Base-by-base conservation (phyloP, 2,329 filamentous ascomycete species). In the Fusarium luffae region DNA sequence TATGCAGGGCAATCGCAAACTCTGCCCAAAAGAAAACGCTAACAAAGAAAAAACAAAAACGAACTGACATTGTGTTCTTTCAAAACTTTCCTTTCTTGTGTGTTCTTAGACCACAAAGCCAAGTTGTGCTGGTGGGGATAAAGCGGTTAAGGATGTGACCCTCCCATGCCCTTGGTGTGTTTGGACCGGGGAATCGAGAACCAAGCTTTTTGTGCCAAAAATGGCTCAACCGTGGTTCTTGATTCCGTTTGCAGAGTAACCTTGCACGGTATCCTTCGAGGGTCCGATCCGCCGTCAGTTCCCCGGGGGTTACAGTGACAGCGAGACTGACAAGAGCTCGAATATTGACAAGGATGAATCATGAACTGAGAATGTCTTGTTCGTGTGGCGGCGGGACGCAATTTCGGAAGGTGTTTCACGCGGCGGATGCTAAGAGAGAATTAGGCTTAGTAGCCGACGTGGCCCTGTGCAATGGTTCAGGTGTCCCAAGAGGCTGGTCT, bases 321-420 rank as follows among this genome's bases (percentile, higher is more conserved):
- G 47, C 40, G 18, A 28, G 49, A 27, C 34, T 42, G 18, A 28
- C 32, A 41, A 51, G 14, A 40, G 64, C 25, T 41, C 59, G 48
- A 57, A 65, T 74, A 61, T 61, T 21, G 63, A 61, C 63, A 55
- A 49, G 63, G 62, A 50, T 49, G n/a, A 49, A 32, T 40, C 44
- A 49, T 46, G 30, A 55, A 47, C 28, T 55, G 42, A 49, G 25
- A n/a, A 27, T 49, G 54, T 50, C 54, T 56, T 56, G 52, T 28
- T 48, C 51, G 41, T 54, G 70, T 77, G 73, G 77, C 72, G 66
- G 72, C 77, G 75, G 49, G 77, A 69, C 73, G 76, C 72, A 79
- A 79, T 79, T 76, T 79, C 77, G 76, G 74, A 77, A 79, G 63
- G 4, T 66, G 73, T 76, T 76, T 76, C 76, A 75, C 70, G 52